Base-by-base conservation (phyloP, 768 basidiomycete species). In the Termitomyces sp. region DNA sequence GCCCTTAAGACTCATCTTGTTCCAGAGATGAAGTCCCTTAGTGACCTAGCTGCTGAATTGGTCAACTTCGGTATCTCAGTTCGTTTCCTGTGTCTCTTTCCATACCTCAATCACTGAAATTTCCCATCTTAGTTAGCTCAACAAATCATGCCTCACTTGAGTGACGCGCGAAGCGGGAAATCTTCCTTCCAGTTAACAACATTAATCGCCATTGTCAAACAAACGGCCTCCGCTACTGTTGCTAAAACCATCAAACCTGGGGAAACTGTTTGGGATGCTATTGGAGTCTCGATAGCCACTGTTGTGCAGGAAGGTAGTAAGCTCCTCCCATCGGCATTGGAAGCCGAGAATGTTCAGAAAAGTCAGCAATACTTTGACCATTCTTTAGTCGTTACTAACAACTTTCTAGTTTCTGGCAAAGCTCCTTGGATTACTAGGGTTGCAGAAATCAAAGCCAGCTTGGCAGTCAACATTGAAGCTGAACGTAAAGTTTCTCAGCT, bases 31-130 rank as follows among this genome's bases (percentile, higher is more conserved):
- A 84, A 88, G 60, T 77, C 78, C 3, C 69, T 93, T n/a, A 84
- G 82, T 65, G 85, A 88, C 56, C 75, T 81, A 29, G 85, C 92
- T 1, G 84, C 87, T 1, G 90, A 91, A 59, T 81, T 94, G 10
- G 87, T 94, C 62, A 92, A 95, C 72, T 92, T 96, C 68, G 92
- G 92, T 68, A 90, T 97, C 55, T 89, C 90, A 54, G 93, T 92
- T 59, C 54, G 86, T 37, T 51, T 26, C 7, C 22, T 5, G 39
- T 16, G 18, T 22, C 37, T n/a, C 26, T 26, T 37, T 54, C 22
- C n/a, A 26, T 51, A 20, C 36, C 29, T 55, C 53, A 45, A 31
- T 24, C 41, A 48, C 29, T 18, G 56, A 31, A 51, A 6, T 42
- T 41, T 16, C 59, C 24, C 52, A 22, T 34, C n/a, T 0, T 53